These are phyloP conservation scores for Vishniacozyma victoriae DNA, from an alignment of 768 basidiomycete genomes.

Conservation along the genomic window DNA sequence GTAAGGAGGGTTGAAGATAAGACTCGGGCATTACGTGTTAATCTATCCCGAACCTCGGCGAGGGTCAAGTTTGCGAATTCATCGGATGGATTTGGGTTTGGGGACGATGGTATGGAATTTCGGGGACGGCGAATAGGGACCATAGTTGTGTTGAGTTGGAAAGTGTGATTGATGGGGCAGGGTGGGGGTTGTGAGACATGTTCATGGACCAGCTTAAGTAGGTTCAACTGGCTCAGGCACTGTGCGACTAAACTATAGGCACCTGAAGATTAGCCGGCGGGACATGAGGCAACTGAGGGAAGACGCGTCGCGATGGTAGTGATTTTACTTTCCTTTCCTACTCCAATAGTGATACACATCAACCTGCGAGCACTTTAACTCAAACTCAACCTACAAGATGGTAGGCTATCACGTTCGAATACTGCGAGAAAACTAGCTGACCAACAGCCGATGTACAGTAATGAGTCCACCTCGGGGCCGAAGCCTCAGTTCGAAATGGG, in stretches of 20 bases:
- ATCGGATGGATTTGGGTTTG: slow-evolving; percentile 17
- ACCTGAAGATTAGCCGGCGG: no score
- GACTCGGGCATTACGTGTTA: slow-evolving; percentile 22
- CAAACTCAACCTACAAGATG: no score
- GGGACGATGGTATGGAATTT: not conserved
- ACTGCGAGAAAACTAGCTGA: slow-evolving; percentile 1
- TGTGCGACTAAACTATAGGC: no score
- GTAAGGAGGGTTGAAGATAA: slow-evolving; percentile 10
- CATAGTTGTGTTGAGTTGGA: not conserved
- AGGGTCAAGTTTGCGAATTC: slow-evolving; percentile 22
- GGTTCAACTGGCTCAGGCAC: not conserved
- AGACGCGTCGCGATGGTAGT: no score
- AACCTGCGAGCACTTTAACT: no score
- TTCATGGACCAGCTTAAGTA: not conserved
- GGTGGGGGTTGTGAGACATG: not conserved
- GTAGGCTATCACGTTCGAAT: no score
- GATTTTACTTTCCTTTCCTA: no score
- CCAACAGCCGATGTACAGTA: slow-evolving; percentile 28
- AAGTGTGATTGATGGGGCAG: not conserved
- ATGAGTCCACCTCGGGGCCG: slow-evolving; percentile 29
- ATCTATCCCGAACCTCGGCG: slow-evolving; percentile 21
- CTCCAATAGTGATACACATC: no score
- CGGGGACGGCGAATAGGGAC: not conserved
- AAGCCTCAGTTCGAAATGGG: slow-evolving; percentile 39
- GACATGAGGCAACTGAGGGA: no score